Evolutionary conservation across 2,329 filamentous ascomycete genomes (phyloP), one percentile per base, ranked within the genome.

Genomic region (Aspergillus puulaauensis): DNA sequence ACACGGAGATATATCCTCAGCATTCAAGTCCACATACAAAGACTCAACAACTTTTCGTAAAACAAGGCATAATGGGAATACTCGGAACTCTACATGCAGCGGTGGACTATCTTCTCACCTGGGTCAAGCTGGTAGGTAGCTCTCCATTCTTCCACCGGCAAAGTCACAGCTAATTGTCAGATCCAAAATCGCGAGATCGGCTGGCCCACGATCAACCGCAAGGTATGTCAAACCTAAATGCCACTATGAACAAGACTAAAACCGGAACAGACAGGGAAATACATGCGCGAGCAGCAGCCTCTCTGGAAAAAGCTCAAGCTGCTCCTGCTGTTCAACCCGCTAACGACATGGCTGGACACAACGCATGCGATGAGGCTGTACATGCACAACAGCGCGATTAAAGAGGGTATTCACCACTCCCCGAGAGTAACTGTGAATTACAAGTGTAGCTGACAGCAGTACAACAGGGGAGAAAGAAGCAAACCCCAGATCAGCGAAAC

Each of bases 231-330:
- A 5, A 6, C 14, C 5, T 3, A n/a, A 37, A 3, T 8, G 14
- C 4, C 3, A 19, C 9, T 17, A 14, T 15, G 15, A 31, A 7
- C 3, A 14, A 33, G 40, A n/a, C 48, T 46, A 39, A 53, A 6
- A 12, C 1, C 6, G 3, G 6, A 7, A 2, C 46, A 74, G 68
- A 74, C 70, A 0, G 72, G 73, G 11, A 57, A 67, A 57, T 63
- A 70, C 23, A 70, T 70, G 54, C 73, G 75, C 21, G 75, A 80
- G 59, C 69, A 78, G 56, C 71, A 77, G 54, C 67, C 73, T 0
- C 64, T 78, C 19, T 64, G 64, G 55, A 75, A 79, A 63, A 79
- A 79, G 52, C 19, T 77, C 17, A 77, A 76, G 58, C 64, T 79
- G 5, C 61, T 77, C 4, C 23, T 79, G 0, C 68, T 79, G 7